These are phyloP conservation scores for Coemansia sp. DNA, from an alignment of 192 early-diverging fungal genomes.

Conservation along the genomic window DNA sequence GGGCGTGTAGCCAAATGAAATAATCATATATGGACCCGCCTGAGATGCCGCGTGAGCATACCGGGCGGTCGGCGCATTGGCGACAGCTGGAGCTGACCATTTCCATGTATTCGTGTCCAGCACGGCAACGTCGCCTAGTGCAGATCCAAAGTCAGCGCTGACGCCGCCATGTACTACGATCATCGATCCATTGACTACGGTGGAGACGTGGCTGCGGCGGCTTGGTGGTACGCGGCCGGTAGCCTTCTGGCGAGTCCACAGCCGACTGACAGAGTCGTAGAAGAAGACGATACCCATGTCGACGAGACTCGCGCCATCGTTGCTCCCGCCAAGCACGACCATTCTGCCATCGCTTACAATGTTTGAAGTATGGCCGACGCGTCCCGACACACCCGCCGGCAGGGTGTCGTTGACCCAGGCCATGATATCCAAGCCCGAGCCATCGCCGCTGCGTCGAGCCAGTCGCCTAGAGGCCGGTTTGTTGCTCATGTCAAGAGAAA, in stretches of 20 bases:
- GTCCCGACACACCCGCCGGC: constrained; percentile 33
- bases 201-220: constrained; percentile 44
- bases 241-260: constrained; percentile 32
- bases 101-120: constrained; percentile 50
- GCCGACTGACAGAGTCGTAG: constrained; percentile 28
- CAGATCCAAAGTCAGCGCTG: constrained; percentile 22
- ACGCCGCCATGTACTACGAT: constrained; percentile 54
- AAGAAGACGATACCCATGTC: constrained; percentile 30
- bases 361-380: constrained; percentile 42
- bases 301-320: constrained; percentile 16
- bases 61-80: constrained; percentile 23
- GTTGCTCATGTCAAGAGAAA: background rate
- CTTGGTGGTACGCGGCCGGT: constrained; percentile 22
- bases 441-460: background rate
- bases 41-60: constrained; percentile 46
- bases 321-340: constrained; percentile 53
- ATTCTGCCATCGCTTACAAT: constrained; percentile 31
- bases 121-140: constrained; percentile 50
- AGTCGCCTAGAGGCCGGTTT: background rate
- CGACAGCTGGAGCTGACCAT: constrained; percentile 27
- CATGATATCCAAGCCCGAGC: constrained; percentile 23
- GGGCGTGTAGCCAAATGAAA: constrained; percentile 35
- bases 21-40: constrained; percentile 49
- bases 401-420: constrained; percentile 38
- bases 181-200: constrained; percentile 29